These are phyloP conservation scores for Rhododendron molle DNA, from an alignment of 148 eudicot genomes.

Conservation along the genomic window DNA sequence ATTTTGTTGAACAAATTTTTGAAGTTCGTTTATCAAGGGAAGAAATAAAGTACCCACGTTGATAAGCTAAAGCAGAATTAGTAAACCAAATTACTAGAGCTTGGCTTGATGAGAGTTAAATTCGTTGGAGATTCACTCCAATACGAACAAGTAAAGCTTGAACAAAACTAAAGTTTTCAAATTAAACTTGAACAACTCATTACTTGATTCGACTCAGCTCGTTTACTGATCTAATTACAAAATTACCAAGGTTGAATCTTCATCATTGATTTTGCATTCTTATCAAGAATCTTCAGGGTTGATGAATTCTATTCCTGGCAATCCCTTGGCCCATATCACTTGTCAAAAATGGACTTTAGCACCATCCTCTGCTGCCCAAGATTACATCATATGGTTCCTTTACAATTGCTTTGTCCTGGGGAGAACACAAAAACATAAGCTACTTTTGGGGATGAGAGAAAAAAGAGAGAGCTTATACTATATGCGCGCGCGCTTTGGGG, in stretches of 20 bases:
- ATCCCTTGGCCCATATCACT: neutral
- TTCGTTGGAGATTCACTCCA: neutral
- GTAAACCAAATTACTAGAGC: neutral
- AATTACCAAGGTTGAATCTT: neutral
- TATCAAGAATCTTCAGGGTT: neutral
- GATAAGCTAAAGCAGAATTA: neutral
- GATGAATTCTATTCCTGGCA: neutral
- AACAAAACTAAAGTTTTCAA: no score
- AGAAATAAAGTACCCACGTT: neutral
- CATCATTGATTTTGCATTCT: neutral
- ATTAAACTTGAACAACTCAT: neutral
- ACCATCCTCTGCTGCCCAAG: neutral
- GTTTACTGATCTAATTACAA: neutral
- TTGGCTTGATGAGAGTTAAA: neutral
- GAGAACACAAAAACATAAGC: neutral
- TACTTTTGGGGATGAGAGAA: neutral
- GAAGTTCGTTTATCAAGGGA: neutral
- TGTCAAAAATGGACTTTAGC: neutral
- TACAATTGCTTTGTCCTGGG: neutral
- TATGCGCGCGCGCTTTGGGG: constrained; percentile 6
- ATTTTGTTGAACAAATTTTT: neutral
- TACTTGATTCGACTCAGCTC: neutral
- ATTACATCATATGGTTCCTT: neutral
- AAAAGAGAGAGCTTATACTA: neutral
- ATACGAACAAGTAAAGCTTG: neutral